These are phyloP conservation scores for Leccinum solheimii DNA, from an alignment of 1,284 basidiomycete species.

Conservation along the genomic window DNA sequence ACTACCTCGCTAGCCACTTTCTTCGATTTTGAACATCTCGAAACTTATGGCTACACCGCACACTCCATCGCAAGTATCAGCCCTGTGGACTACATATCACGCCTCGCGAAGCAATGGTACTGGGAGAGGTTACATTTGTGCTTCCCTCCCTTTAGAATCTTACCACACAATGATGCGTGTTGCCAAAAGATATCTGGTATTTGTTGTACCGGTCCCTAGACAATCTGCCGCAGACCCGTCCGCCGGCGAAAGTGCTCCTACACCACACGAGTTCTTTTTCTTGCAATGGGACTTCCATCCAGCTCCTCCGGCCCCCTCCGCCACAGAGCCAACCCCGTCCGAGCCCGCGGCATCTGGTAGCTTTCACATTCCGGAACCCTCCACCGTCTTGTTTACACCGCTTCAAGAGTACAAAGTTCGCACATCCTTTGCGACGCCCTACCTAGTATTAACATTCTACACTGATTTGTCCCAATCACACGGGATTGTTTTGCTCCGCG, in stretches of 20 bases:
- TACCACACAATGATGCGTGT: conserved; percentile 70
- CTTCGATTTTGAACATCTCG: conserved; percentile 76
- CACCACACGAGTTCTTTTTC: conserved; percentile 82
- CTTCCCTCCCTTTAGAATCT: conserved; percentile 69
- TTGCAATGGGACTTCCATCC: conserved; percentile 85
- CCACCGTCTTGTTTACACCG: conserved; percentile 89
- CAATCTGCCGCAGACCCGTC: conserved; percentile 24
- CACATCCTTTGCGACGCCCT: conserved; percentile 86
- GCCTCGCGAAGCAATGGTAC: conserved; percentile 73
- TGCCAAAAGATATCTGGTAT: conserved; percentile 69
- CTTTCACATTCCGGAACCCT: conserved; percentile 47
- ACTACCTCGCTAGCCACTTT: conserved; percentile 60
- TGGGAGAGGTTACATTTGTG: conserved; percentile 81
- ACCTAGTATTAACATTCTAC: conserved; percentile 90
- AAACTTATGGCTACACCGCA: conserved; percentile 71
- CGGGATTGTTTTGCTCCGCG: conserved; percentile 83
- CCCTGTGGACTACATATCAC: conserved; percentile 91
- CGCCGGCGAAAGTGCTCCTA: conserved; percentile 29
- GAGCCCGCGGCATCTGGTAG: conserved; percentile 31
- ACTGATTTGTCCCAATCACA: conserved; percentile 85
- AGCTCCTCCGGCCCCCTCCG: conserved; percentile 52
- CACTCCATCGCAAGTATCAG: conserved; percentile 68
- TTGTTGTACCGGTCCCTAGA: conserved; percentile 78
- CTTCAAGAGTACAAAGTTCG: conserved; percentile 93
- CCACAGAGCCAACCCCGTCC: conserved; percentile 43